A percentile compares a stretch with the other conserved stretches of the same genome.
Evolutionary conservation across 176 grass and related monocot species (phyloP).

Genomic region (Lolium rigidum): DNA sequence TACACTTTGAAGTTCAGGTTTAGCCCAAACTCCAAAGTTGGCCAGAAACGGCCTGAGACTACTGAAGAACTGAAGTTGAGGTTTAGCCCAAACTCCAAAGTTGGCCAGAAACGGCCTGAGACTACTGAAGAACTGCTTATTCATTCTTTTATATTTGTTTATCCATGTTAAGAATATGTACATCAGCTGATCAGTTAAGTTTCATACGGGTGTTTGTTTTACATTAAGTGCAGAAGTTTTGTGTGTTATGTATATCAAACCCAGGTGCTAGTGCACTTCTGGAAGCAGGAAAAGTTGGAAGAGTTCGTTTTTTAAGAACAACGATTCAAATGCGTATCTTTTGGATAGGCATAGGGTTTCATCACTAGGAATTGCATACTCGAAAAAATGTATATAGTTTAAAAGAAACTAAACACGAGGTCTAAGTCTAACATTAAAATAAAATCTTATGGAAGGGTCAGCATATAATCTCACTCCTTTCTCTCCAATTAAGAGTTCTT

Average conservation of each 20-base stretch:
- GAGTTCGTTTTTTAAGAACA: background rate
- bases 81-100: no score
- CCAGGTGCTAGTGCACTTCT: background rate
- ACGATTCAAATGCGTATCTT: background rate
- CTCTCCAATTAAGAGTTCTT: background rate
- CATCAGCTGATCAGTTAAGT: background rate
- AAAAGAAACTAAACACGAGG: background rate
- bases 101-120: background rate
- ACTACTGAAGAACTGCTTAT: background rate
- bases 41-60: background rate
- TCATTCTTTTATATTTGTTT: background rate
- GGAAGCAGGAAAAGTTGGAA: background rate
- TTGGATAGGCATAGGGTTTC: background rate
- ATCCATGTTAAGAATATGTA: background rate
- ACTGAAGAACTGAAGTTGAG: background rate
- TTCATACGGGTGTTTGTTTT: background rate
- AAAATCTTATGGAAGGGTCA: background rate
- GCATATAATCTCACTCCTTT: background rate
- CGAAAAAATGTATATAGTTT: background rate
- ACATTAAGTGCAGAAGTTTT: background rate
- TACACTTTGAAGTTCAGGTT: background rate
- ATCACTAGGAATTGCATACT: background rate
- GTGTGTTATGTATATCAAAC: background rate
- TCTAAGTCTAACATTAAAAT: background rate
- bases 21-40: no score